Evolutionary conservation across 2,329 filamentous ascomycete genomes (phyloP), one percentile per base, ranked within the genome.

Genomic region (Chaetomium olivaceum): DNA sequence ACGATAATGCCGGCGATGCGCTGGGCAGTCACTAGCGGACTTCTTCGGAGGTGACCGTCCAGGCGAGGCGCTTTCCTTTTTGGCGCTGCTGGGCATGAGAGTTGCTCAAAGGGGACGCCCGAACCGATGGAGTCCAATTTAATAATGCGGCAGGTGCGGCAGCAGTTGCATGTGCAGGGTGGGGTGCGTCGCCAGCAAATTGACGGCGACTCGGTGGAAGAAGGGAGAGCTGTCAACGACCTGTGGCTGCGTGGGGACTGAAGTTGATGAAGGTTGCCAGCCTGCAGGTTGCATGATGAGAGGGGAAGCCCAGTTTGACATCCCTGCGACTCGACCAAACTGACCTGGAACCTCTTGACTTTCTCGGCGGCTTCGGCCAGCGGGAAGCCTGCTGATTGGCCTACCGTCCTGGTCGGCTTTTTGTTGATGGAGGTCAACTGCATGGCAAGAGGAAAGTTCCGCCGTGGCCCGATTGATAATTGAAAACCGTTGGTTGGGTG

Each of bases 61-160:
- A 21, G 25, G 43, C 61, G 27, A 61, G 58, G 52, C 61, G 27
- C 50, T 65, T 63, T 62, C 55, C 64, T 23, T 16, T 60, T 64
- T 65, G 36, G 63, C 31, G 39, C 19, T 65, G 68, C 31, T n/a
- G 23, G 12, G 11, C 31, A 8, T 21, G 12, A 23, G n/a, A 36
- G 21, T 39, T 36, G 54, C 54, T 56, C 25, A 61, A 57, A 54
- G 27, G 57, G 39, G 51, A 52, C 39, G 39, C 23, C 21, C 27
- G 39, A 46, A 21, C 29, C 56, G 27, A 62, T 55, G 19, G 29
- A 58, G 23, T 48, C 56, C 56, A 67, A 63, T 68, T 66, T 66
- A 64, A 66, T 68, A 58, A 66, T 68, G 69, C 67, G 66, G 62
- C 60, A 67, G 63, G 65, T 69, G 64, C 69, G 66, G 67, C 63